Base-by-base conservation (phyloP, 1,139 yeast genomes). In the Candida sp. region DNA sequence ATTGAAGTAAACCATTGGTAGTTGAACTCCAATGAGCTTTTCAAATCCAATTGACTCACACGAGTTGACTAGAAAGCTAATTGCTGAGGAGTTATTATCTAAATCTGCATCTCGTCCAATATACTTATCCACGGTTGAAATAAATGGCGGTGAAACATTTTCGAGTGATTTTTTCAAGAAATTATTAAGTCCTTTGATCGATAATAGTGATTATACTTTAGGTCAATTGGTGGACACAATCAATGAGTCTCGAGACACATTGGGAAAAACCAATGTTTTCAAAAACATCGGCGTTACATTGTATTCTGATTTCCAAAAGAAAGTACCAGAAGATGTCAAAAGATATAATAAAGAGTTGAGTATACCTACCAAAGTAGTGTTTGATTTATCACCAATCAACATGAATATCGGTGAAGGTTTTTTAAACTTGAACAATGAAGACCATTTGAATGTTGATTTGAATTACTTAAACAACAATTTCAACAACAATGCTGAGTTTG, bases 81-180 rank as follows among this genome's bases (percentile, higher is more conserved):
- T 63, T 36, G 58, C 68, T 21, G 64, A 68, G 47, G 73, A 68
- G 41, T 52, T 70, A 29, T 53, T 72, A 44, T 52, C 52, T 21
- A 55, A 61, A 36, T 64, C 75, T 34, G 53, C 58, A 2, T 52
- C 70, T 2, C 73, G 66, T 47, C 81, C 82, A 3, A 64, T 79
- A 29, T 71, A 65, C 46, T 61, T 79, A 39, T 66, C 77, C 11
- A 55, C 66, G 38, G 68, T 79, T 25, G 77, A 77, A 44, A 74
- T 79, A 35, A 56, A 53, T 41, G 83, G 82, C 5, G 82, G 80
- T 12, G 79, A 75, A 38, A 58, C 65, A 5, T 76, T 77, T 53
- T 65, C 77, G 38, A 60, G 64, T 42, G 67, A 68, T 36, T 78
- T 77, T 55, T 76, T 75, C 60, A 57, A 60, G 44, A 76, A 73